Evolutionary conservation across 306 rosid genomes (phyloP).

Genomic region (Lablab purpureus): DNA sequence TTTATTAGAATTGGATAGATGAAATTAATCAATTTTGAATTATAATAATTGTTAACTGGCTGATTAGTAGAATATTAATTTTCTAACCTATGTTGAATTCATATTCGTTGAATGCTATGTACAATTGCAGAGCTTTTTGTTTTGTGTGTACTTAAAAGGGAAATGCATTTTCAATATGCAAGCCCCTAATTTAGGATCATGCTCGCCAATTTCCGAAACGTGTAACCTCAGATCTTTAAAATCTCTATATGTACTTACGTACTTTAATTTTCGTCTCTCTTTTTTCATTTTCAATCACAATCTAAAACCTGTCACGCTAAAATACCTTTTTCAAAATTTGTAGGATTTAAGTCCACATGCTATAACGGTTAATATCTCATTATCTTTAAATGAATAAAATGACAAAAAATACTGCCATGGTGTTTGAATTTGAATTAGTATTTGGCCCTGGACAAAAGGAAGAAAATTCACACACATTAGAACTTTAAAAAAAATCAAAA

Average conservation of each 20-base stretch:
- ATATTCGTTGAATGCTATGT: neutral
- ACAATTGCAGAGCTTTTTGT: too few relatives aligned
- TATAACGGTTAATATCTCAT: neutral
- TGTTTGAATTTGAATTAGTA: neutral
- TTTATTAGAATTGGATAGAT: neutral
- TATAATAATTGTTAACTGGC: neutral
- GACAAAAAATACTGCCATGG: neutral
- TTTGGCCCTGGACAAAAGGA: neutral
- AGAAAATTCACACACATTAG: neutral
- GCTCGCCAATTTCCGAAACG: neutral
- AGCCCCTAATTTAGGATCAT: neutral
- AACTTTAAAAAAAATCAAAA: neutral
- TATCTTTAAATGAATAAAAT: neutral
- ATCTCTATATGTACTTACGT: neutral
- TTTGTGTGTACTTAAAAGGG: neutral
- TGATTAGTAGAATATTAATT: neutral
- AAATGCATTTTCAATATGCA: neutral
- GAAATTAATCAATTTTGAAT: neutral
- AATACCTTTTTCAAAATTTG: neutral
- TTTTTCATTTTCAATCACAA: constrained; percentile 3
- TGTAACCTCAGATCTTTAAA: constrained; percentile 7
- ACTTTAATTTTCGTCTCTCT: neutral
- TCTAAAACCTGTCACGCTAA: neutral
- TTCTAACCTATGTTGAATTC: neutral
- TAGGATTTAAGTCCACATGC: neutral